Evolutionary conservation across 352 stramenopile genomes (phyloP), one percentile per base, ranked within the genome.

Genomic region (Globisporangium paroecandrum): DNA sequence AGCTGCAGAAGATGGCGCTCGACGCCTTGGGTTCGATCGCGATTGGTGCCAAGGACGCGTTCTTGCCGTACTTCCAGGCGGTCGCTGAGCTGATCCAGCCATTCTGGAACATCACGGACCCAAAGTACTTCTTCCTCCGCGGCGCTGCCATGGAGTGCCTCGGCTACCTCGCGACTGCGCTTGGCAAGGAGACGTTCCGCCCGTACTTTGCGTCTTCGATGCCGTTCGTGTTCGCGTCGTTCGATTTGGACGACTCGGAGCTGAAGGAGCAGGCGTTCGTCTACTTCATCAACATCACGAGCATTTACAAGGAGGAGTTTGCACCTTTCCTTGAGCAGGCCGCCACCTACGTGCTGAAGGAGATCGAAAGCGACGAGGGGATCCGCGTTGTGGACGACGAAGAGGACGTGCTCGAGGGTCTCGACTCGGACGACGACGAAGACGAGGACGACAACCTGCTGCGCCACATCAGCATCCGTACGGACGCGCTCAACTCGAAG

Each of bases 221-320:
- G 95, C 83, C 96, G 68, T 98, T 97, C 60, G 95, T 97, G 20
- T 94, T 97, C 67, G 88, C 97, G 62, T 97, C 93, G 49, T 90
- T 99, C 47, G 85, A 87, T 38, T 82, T 98, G 22, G 89, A 98
- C 54, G 95, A 96, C 69, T 98, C 93, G 24, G 96, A 99, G 77
- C 87, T 99, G 49, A 98, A 98, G 76, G 97, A 99, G 73, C 98
- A 99, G 78, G 92, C 93, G 36, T 99, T 98, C 76, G 96, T 97
- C 24, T 98, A 98, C 69, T 99, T 99, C 77, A 98, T 98, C 55
- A 99, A 99, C 75, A 78, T 98, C 57, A 93, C 95, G 64, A 99
- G 98, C 73, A 97, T 98, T 34, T 99, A 98, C 90, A 98, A 98
- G 77, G 89, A 98, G 64, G 96, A 99, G 78, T 99, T 99, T 76